Evolutionary conservation across 179 eudicot species (phyloP), one percentile per base, ranked within the genome.

Genomic region (Amaranthus tricolor): DNA sequence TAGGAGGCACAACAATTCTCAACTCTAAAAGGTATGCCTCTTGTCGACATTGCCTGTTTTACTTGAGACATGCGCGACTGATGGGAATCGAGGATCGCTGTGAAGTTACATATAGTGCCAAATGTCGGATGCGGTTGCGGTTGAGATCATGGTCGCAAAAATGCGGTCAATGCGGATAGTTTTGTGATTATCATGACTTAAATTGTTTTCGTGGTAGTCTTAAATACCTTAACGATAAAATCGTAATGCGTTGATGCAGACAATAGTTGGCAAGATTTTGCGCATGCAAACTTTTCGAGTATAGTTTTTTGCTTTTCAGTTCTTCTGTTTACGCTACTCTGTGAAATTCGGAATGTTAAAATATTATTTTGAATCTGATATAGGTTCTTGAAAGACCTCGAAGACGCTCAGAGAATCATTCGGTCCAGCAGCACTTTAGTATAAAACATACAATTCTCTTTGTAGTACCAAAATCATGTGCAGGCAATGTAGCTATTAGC

Each of bases 321-420:
- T 55, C 56, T 66, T 44, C 48, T 45, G 48, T 58, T 51, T 44
- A 52, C n/a, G 15, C 55, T 9, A 9, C 15, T 51, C 5, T 13
- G 19, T 48, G 17, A 51, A 51, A 60, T 14, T 19, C n/a, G 7
- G 24, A 59, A 63, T 74, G 51, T 58, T 73, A 31, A 31, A 31
- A 31, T 24, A 63, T 21, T 55, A 54, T 55, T 62, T 63, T 54
- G 68, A 43, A 60, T 62, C 54, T 44, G 71, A 58, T 83, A 66
- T 76, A 92, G 97, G 87, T 92, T 92, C 74, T 73, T 92, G 82
- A 89, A 84, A 83, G 97, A 92, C 82, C 96, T 92, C 66, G 96
- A 92, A 85, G 93, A 92, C 81, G 97, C 97, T 68, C 96, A 92
- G 70, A 84, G 90, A 79, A 72, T 85, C 60, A 83, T 87, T 62